Base-by-base conservation (phyloP, 108 stramenopile genomes). In the Nitzschia inconspicua region DNA sequence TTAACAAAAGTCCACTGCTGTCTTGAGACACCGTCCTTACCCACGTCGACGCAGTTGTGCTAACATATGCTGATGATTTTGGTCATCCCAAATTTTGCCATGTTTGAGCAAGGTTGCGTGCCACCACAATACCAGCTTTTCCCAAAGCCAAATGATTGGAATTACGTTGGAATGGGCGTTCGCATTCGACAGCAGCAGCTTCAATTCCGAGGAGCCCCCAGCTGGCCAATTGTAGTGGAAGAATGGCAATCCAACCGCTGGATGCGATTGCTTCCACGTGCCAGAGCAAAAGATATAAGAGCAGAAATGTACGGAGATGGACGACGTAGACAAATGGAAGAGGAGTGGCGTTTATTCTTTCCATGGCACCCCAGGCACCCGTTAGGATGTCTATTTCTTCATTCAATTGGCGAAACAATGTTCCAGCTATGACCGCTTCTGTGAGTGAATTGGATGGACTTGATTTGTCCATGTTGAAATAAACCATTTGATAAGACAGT, bases 241-340 rank as follows among this genome's bases (percentile, higher is more conserved):
- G 62, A 46, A 75, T 63, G 20, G 66, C 64, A 0, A 16, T 55
- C 61, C 63, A 75, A 18, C 62, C 61, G 42, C 50, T 57, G 5
- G 29, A 25, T 1, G 54, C 36, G 8, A 36, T 61, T 27, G 36
- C 68, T 8, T 63, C n/a, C n/a, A 47, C 63, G 2, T 60, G 74
- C 73, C 70, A 76, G 13, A 82, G 44, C 3, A 78, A 44, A 35
- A 91, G 48, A 49, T 80, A 82, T 8, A 86, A 9, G 3, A 85
- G n/a, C 2, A 91, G 58, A 68, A 79, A 83, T 0, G 83, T 76
- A 23, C 89, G 70, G 10, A 91, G 52, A 57, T 86, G 85, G n/a
- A 72, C 61, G 0, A 77, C 79, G 47, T 86, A 86, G 0, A 73
- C 79, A 57, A 85, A 63, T 26, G 89, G 89, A 32, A 91, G 66